Conservation (phyloP, 2,329 filamentous ascomycete genomes). For the Hypoxylon sp. region DNA sequence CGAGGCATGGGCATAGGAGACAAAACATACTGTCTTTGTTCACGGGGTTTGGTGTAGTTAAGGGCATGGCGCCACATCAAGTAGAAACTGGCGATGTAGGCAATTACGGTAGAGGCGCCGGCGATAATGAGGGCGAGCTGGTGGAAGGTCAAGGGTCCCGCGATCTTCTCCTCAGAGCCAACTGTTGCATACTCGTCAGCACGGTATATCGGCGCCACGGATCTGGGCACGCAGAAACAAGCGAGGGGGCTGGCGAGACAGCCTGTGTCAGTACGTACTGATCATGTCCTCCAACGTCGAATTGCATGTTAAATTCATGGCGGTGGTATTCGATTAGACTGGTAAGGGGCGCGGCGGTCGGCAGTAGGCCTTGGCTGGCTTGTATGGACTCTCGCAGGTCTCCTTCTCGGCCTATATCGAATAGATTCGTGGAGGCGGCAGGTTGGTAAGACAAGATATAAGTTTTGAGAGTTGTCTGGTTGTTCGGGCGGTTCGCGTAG, state of each 20-base stretch:
- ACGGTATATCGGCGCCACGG: slow-evolving; percentile 36
- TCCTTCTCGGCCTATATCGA: slow-evolving; percentile 10
- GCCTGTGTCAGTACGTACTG: slow-evolving; percentile 42
- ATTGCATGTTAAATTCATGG: slow-evolving; percentile 47
- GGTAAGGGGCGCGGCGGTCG: slow-evolving; percentile 1
- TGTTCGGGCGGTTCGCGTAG: slow-evolving; percentile 7
- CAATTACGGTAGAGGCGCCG: slow-evolving; percentile 57
- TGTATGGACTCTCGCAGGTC: background rate
- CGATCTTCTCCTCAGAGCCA: slow-evolving; percentile 57
- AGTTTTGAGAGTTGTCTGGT: background rate
- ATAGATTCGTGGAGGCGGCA: background rate
- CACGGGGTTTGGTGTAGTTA: slow-evolving; percentile 66
- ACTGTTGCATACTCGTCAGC: slow-evolving; percentile 48
- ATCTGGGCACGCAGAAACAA: slow-evolving; percentile 38
- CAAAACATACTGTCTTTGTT: slow-evolving; percentile 61
- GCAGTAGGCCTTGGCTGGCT: background rate
- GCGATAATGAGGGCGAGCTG: slow-evolving; percentile 61
- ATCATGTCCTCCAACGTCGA: slow-evolving; percentile 47
- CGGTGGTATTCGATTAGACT: slow-evolving; percentile 42
- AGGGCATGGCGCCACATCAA: slow-evolving; percentile 66
- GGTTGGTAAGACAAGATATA: slow-evolving; percentile 1
- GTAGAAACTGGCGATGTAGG: slow-evolving; percentile 62
- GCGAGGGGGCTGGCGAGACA: slow-evolving; percentile 23
- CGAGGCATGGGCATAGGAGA: slow-evolving; percentile 35
- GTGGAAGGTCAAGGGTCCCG: slow-evolving; percentile 62